These are phyloP conservation scores for Fomitopsis palustris DNA, from an alignment of 1,284 basidiomycete genomes.

Conservation along the genomic window DNA sequence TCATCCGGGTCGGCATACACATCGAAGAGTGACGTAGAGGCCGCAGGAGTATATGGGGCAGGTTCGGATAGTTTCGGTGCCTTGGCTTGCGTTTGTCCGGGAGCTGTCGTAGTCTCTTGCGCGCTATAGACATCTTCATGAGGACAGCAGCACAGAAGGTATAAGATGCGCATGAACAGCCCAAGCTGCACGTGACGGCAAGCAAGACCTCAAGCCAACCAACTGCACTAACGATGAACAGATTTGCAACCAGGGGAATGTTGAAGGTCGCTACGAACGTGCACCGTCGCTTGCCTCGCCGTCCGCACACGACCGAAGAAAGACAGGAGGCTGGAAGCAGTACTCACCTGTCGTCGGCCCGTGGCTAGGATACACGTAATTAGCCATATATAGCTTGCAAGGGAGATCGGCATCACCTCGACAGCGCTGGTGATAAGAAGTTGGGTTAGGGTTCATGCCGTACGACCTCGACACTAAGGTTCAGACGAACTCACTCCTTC, in stretches of 20 bases:
- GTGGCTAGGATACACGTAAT: conserved; percentile 17
- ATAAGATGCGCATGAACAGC: conserved; percentile 18
- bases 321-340: conserved; percentile 2
- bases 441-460: not conserved
- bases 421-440: conserved; percentile 9
- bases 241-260: no score
- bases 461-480: not conserved
- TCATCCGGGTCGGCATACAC: conserved; percentile 61
- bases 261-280: not conserved
- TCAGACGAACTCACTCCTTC: not conserved
- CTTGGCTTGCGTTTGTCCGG: conserved; percentile 8
- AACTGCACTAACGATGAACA: not conserved
- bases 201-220: not conserved
- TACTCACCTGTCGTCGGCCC: conserved; percentile 6
- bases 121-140: conserved; percentile 11
- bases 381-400: conserved; percentile 11
- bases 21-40: conserved; percentile 54
- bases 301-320: not conserved
- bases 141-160: conserved; percentile 18
- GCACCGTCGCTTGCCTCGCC: not conserved
- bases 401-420: conserved; percentile 15
- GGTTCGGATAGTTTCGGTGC: conserved; percentile 18
- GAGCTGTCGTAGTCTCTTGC: not conserved
- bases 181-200: not conserved
- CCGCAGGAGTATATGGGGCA: conserved; percentile 48